A percentile compares a stretch with the other conserved stretches of the same genome.
Conservation (phyloP, 768 basidiomycete genomes). For the Porpolomopsis calyptriformis region DNA sequence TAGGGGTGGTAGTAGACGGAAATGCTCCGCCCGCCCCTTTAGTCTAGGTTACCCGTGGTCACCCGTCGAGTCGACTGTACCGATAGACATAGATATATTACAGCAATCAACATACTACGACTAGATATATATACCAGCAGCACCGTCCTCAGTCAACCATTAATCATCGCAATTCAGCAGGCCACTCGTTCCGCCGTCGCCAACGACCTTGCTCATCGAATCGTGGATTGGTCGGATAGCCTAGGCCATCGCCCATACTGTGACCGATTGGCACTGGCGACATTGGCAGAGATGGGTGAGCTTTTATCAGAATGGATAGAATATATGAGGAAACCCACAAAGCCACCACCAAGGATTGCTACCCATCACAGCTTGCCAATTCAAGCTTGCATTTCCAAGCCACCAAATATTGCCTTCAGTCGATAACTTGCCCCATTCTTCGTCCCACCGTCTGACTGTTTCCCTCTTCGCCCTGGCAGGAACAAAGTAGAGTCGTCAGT, state of each 20-base stretch:
- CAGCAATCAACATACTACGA: neutral
- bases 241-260: slow-evolving; percentile 45
- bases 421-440: slow-evolving; percentile 69
- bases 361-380: slow-evolving; percentile 85
- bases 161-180: slow-evolving; percentile 45
- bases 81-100: too few species aligned
- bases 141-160: too few species aligned
- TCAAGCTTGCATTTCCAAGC: slow-evolving; percentile 46
- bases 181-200: slow-evolving; percentile 62
- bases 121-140: slow-evolving; percentile 9
- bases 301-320: neutral
- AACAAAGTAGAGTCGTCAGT: neutral
- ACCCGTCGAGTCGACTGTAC: too few species aligned
- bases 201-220: slow-evolving; percentile 62
- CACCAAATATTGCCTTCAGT: slow-evolving; percentile 86
- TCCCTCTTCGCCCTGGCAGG: slow-evolving; percentile 37
- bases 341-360: slow-evolving; percentile 59
- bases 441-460: slow-evolving; percentile 48
- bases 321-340: slow-evolving; percentile 48
- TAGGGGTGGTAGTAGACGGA: neutral
- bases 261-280: slow-evolving; percentile 41
- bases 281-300: slow-evolving; percentile 15
- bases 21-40: neutral
- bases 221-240: slow-evolving; percentile 60
- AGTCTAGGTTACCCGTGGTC: too few species aligned